Percentiles rank a stretch among this genome's conserved stretches.
These are phyloP conservation scores for Candida bentonensis DNA, from an alignment of 805 yeast species.

Conservation along the genomic window DNA sequence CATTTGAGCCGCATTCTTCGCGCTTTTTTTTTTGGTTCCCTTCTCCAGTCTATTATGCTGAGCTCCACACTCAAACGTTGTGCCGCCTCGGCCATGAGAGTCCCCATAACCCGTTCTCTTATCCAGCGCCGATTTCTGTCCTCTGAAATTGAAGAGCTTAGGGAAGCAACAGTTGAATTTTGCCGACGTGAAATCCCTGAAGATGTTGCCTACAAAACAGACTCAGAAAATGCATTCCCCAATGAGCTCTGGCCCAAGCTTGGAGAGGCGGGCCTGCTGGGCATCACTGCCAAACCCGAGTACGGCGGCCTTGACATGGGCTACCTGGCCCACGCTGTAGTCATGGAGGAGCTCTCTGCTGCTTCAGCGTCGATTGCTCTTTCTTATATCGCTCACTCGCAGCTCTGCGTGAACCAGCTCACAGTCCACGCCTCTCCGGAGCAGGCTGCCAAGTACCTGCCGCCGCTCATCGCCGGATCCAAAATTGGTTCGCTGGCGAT, in stretches of 20 bases:
- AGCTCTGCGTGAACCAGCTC: slow-evolving; percentile 21
- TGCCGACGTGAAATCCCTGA: slow-evolving; percentile 17
- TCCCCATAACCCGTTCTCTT: background rate
- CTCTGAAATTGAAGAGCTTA: slow-evolving; percentile 10
- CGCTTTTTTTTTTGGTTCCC: too few species aligned
- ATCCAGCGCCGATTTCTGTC: background rate
- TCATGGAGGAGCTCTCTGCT: slow-evolving; percentile 19
- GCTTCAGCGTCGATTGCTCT: slow-evolving; percentile 20
- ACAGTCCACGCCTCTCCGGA: slow-evolving; percentile 16
- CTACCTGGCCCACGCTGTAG: slow-evolving; percentile 19
- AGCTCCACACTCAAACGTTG: too few species aligned
- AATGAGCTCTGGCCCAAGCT: slow-evolving; percentile 20
- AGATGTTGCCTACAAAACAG: slow-evolving; percentile 18
- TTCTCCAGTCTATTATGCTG: too few species aligned
- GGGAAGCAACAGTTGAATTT: slow-evolving; percentile 19
- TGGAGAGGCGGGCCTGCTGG: slow-evolving; percentile 21
- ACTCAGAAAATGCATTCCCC: slow-evolving; percentile 17
- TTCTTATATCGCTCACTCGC: slow-evolving; percentile 21
- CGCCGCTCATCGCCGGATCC: slow-evolving; percentile 17
- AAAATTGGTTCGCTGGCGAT: slow-evolving; percentile 21
- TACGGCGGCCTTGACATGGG: slow-evolving; percentile 20
- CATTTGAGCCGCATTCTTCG: too few species aligned
- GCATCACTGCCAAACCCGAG: slow-evolving; percentile 19
- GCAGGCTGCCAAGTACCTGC: slow-evolving; percentile 18
- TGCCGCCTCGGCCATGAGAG: too few species aligned